Conservation (phyloP, 192 early-diverging fungal species). For the Coemansia sp. region DNA sequence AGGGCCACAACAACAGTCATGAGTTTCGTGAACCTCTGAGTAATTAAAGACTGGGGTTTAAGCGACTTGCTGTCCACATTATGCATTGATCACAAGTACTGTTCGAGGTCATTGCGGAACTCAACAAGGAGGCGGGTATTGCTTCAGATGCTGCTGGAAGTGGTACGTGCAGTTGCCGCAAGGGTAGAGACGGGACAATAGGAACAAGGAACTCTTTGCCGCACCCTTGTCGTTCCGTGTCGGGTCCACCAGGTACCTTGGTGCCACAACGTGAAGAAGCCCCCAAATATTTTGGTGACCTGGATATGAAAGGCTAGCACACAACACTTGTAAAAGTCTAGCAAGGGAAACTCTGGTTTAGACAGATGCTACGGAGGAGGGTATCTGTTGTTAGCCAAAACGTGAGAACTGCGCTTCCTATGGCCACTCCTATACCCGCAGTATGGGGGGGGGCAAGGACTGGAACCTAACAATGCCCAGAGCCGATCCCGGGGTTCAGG, state of each 20-base stretch:
- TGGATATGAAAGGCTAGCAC: too few species aligned
- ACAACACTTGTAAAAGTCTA: too few species aligned
- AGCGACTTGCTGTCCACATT: slow-evolving; percentile 89
- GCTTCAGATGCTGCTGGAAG: slow-evolving; percentile 73
- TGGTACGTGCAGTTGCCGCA: slow-evolving; percentile 95
- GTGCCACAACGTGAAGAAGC: slow-evolving; percentile 88
- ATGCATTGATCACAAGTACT: slow-evolving; percentile 88
- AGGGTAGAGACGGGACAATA: slow-evolving; percentile 87
- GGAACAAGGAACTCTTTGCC: slow-evolving; percentile 74
- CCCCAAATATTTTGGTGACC: slow-evolving; percentile 85
- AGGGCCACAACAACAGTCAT: slow-evolving; percentile 81
- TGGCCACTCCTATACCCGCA: too few species aligned
- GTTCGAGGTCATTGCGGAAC: slow-evolving; percentile 66
- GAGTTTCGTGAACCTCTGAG: slow-evolving; percentile 67
- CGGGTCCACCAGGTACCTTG: slow-evolving; percentile 80
- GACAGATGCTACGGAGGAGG: too few species aligned
- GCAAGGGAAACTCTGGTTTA: too few species aligned
- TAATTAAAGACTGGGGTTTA: slow-evolving; percentile 84
- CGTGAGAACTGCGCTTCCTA: too few species aligned
- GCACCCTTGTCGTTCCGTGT: slow-evolving; percentile 72
- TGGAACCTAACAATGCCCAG: too few species aligned
- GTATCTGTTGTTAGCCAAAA: too few species aligned
- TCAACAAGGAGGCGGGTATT: slow-evolving; percentile 82
- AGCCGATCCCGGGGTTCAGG: too few species aligned
- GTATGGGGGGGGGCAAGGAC: too few species aligned